Percentiles rank a stretch among this genome's conserved stretches.
Conservation (phyloP, 805 yeast genomes). For the Wickerhamomyces alni region DNA sequence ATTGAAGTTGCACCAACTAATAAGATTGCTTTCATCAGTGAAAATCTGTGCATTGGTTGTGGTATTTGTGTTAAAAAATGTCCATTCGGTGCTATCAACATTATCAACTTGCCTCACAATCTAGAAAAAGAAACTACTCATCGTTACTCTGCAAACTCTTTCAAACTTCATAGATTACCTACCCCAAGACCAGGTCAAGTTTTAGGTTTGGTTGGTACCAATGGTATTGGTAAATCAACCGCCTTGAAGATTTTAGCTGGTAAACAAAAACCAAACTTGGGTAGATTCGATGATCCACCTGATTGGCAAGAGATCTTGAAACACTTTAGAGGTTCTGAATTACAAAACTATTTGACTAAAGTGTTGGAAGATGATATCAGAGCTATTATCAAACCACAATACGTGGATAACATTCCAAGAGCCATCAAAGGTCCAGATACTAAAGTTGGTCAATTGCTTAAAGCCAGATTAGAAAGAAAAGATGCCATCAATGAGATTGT, state of each 20-base stretch:
- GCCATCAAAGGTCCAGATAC: slow-evolving; percentile 88
- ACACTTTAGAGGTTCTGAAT: slow-evolving; percentile 93
- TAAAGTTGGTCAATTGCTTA: slow-evolving; percentile 79
- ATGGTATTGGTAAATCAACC: slow-evolving; percentile 98
- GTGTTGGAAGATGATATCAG: slow-evolving; percentile 89
- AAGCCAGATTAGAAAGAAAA: slow-evolving; percentile 66
- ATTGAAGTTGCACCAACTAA: slow-evolving; percentile 89
- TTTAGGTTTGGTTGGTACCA: slow-evolving; percentile 94
- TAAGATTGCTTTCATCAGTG: slow-evolving; percentile 93
- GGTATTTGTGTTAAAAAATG: slow-evolving; percentile 99
- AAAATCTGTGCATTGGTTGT: slow-evolving; percentile 94
- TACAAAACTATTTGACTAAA: slow-evolving; percentile 93
- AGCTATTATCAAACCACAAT: slow-evolving; percentile 98
- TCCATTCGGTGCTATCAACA: slow-evolving; percentile 95
- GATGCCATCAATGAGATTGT: slow-evolving; percentile 61
- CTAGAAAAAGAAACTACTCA: slow-evolving; percentile 90
- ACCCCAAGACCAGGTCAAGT: slow-evolving; percentile 99
- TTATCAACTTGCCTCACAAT: slow-evolving; percentile 94
- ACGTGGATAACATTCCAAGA: slow-evolving; percentile 95
- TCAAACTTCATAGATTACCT: slow-evolving; percentile 94
- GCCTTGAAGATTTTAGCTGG: slow-evolving; percentile 96
- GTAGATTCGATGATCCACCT: slow-evolving; percentile 92
- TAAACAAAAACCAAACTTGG: slow-evolving; percentile 94
- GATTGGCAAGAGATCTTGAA: slow-evolving; percentile 92
- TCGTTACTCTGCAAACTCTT: slow-evolving; percentile 95